phyloP scores from a whole-genome alignment of 352 stramenopile species.

The Globisporangium megalacanthum region DNA sequence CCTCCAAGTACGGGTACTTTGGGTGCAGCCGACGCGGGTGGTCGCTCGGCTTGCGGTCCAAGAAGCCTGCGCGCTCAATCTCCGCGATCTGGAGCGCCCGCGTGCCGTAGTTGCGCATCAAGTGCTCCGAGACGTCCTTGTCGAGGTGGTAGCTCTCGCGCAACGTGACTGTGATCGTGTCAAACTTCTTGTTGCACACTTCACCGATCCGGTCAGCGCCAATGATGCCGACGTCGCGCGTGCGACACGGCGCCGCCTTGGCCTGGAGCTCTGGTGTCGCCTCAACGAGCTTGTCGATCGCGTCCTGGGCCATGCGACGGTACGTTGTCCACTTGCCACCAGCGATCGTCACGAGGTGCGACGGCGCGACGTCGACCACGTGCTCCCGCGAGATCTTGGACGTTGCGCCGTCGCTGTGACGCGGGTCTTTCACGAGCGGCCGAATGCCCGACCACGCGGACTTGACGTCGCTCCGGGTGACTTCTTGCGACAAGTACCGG shows the following conservation, averaged over 20 bases:
- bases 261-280: conserved; percentile 64
- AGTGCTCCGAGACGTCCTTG: conserved; percentile 92
- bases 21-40: conserved; percentile 85
- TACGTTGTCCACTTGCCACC: conserved; percentile 98
- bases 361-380: conserved; percentile 89
- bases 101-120: conserved; percentile 96
- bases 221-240: conserved; percentile 78
- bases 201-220: conserved; percentile 89
- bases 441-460: conserved; percentile 95
- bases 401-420: conserved; percentile 75
- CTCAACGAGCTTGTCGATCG: conserved; percentile 87
- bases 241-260: conserved; percentile 76
- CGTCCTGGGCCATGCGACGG: conserved; percentile 94
- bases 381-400: conserved; percentile 92
- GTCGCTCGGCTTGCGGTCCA: conserved; percentile 80
- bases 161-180: conserved; percentile 92
- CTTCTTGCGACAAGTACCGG: conserved; percentile 85
- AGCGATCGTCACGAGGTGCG: conserved; percentile 92
- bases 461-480: conserved; percentile 91
- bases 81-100: conserved; percentile 93
- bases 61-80: conserved; percentile 82
- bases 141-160: conserved; percentile 92
- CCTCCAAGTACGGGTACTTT: conserved; percentile 95
- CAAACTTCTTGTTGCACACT: conserved; percentile 95
- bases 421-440: conserved; percentile 90